Evolutionary conservation across 1,284 basidiomycete species (phyloP), one percentile per base, ranked within the genome.

Genomic region (Pseudozyma hubeiensis): DNA sequence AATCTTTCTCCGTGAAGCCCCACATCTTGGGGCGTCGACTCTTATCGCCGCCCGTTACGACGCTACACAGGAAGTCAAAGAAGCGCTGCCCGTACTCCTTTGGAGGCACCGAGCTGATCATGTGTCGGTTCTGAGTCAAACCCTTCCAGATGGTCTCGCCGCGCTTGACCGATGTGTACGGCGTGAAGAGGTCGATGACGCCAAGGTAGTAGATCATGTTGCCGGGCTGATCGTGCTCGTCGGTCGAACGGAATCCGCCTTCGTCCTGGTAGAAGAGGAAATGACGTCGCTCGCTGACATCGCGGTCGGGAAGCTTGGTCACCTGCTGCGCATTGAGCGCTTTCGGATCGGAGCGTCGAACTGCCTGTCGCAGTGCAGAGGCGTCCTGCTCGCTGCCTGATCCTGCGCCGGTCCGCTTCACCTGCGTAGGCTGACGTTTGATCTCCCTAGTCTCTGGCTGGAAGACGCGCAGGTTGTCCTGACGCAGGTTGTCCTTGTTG

Each of bases 191-290:
- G 48, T 84, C 83, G 54, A 84, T 84, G 44, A 85, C 78, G 35
- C 85, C 86, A 17, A 86, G 70, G 85, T 99, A 99, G 86, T 98
- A 99, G 66, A 99, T 92, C 53, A 89, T 89, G 75, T 91, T 90
- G 84, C 91, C 86, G 4, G 88, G 86, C 34, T 88, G 87, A 83
- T 98, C 96, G 24, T 84, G 85, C 78, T 96, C 93, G 84, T 96
- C 90, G 14, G 95, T 97, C 30, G 94, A 93, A 31, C 91, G 89
- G 63, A 97, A 85, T 1, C 97, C 96, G 29, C 95, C 95, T 81
- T 99, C 97, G 82, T 99, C 94, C 81, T 96, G 93, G 83, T 97
- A 98, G 86, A 98, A 99, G 39, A 97, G 85, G 84, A 96, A 94
- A 71, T 93, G 89, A 49, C 90, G 89, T 29, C 93, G 88, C 79